Percentiles rank a stretch among this genome's conserved stretches.
These are phyloP conservation scores for Cucumis melo DNA, from an alignment of 306 rosid genomes.

Conservation along the genomic window DNA sequence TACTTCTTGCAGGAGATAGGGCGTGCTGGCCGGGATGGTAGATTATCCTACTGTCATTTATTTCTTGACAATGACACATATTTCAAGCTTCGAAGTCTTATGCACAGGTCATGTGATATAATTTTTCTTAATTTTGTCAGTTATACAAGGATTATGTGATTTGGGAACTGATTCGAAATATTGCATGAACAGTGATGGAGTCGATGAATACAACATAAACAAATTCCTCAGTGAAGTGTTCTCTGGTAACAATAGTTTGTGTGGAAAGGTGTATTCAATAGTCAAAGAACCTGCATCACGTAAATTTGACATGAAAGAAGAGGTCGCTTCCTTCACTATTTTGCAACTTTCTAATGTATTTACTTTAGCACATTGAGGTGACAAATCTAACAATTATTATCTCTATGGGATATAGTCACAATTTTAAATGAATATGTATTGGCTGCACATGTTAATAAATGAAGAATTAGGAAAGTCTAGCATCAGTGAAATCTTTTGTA, in stretches of 20 bases:
- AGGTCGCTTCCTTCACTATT: conserved; percentile 42
- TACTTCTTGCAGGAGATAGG: conserved; percentile 60
- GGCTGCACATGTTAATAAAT: not conserved
- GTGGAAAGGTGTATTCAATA: conserved; percentile 51
- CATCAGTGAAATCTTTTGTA: not conserved
- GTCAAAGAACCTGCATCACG: conserved; percentile 77
- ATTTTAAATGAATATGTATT: not conserved
- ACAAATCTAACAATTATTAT: not conserved
- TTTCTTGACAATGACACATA: conserved; percentile 61
- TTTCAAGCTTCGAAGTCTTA: conserved; percentile 81
- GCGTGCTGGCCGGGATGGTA: conserved; percentile 92
- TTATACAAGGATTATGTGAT: not conserved
- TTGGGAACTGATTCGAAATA: not conserved
- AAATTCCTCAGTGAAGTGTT: conserved; percentile 67
- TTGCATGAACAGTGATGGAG: conserved; percentile 68
- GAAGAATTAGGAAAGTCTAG: not conserved
- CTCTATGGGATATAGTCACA: not conserved
- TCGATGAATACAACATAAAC: conserved; percentile 68
- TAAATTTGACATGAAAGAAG: conserved; percentile 87
- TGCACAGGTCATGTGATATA: conserved; percentile 44
- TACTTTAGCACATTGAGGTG: not conserved
- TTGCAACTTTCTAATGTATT: conserved; percentile 2
- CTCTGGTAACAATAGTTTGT: conserved; percentile 27
- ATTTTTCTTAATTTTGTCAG: conserved; percentile 2
- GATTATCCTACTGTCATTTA: conserved; percentile 73